Percentiles rank a stretch among this genome's conserved stretches.
These are phyloP conservation scores for Talaromyces sp. DNA, from an alignment of 2,329 filamentous ascomycete genomes.

Conservation along the genomic window DNA sequence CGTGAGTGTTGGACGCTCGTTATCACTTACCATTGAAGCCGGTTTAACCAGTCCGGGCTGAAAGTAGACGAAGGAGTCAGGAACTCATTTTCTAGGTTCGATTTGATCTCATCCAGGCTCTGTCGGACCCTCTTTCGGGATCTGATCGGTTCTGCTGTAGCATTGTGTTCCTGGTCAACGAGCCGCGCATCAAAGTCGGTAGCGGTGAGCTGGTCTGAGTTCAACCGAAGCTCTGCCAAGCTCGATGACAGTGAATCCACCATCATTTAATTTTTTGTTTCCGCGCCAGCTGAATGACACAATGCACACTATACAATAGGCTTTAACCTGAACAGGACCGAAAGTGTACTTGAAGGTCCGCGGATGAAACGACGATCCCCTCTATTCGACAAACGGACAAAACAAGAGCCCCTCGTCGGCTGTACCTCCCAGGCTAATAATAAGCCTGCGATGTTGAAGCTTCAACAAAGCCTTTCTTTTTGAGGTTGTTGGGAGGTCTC, in stretches of 20 bases:
- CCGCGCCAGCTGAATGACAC: not conserved
- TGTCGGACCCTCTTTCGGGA: slow-evolving; percentile 43
- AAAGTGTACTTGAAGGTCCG: not conserved
- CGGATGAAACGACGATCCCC: not conserved
- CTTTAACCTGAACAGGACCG: not conserved
- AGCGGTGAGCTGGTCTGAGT: slow-evolving; percentile 17
- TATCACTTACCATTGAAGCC: slow-evolving; percentile 64
- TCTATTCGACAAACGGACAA: not conserved
- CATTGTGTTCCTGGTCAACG: slow-evolving; percentile 23
- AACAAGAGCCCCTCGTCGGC: not conserved
- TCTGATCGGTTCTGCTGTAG: slow-evolving; percentile 25
- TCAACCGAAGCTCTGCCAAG: slow-evolving; percentile 24
- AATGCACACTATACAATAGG: not conserved
- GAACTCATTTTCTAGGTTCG: slow-evolving; percentile 68
- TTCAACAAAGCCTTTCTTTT: not conserved
- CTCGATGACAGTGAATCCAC: slow-evolving; percentile 21
- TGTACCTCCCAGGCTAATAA: not conserved
- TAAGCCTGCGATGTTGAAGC: not conserved
- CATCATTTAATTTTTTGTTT: slow-evolving; percentile 15
- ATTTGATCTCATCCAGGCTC: slow-evolving; percentile 57
- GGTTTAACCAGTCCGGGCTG: slow-evolving; percentile 79
- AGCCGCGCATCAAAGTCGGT: slow-evolving; percentile 24
- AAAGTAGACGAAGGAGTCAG: slow-evolving; percentile 75
- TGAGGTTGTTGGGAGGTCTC: not conserved
- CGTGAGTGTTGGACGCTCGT: not conserved